A percentile compares a stretch with the other conserved stretches of the same genome.
phyloP scores from a whole-genome alignment of 768 basidiomycete species.

The Boletus insuetus region DNA sequence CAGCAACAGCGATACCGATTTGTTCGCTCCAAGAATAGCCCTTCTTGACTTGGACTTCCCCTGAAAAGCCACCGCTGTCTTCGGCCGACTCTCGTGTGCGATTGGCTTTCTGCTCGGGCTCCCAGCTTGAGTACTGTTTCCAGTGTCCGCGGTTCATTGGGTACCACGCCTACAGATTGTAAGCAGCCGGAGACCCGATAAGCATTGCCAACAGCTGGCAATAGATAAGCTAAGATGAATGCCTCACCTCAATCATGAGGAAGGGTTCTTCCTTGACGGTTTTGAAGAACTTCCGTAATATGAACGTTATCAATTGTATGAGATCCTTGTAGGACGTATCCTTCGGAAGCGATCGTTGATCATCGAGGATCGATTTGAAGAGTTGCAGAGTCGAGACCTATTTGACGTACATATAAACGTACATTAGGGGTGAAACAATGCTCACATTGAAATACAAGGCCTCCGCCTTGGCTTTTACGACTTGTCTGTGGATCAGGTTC shows the following conservation, averaged over 20 bases:
- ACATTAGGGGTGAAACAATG: conserved; percentile 4
- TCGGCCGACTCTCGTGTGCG: conserved; percentile 29
- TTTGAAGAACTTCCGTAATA: conserved; percentile 95
- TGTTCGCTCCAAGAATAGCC: conserved; percentile 89
- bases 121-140: conserved; percentile 82
- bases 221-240: conserved; percentile 27
- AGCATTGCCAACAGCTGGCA: conserved; percentile 14
- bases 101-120: conserved; percentile 48
- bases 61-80: conserved; percentile 45
- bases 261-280: conserved; percentile 79
- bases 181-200: conserved; percentile 12
- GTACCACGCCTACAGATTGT: conserved; percentile 66
- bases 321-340: conserved; percentile 83
- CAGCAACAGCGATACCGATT: conserved; percentile 79
- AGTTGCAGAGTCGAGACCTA: conserved; percentile 88
- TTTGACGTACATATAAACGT: conserved; percentile 20
- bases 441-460: conserved; percentile 92
- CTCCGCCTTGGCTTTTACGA: conserved; percentile 87
- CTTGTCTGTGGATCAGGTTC: conserved; percentile 85
- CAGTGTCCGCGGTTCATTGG: conserved; percentile 85
- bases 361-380: conserved; percentile 83
- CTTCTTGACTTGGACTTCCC: conserved; percentile 80
- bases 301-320: conserved; percentile 75
- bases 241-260: conserved; percentile 80
- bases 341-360: conserved; percentile 74